Base-by-base conservation (phyloP, 495 filamentous ascomycete species). In the Tuber aestivum region DNA sequence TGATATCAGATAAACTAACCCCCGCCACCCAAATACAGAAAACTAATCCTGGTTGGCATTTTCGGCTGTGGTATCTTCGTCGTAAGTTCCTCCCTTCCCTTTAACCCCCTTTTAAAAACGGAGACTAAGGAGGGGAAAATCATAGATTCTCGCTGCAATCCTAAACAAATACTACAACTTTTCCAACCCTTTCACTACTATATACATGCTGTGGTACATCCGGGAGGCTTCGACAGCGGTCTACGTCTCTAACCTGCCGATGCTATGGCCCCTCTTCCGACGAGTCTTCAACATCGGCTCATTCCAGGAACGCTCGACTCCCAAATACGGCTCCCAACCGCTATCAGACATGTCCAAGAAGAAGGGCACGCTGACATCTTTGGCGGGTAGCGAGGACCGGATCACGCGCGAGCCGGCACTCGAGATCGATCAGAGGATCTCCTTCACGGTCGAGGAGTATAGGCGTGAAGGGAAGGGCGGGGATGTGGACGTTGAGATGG, bases 141-240 rank as follows among this genome's bases (percentile, higher is more conserved):
- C 21, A n/a, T 14, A 79, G 78, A 84, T 87, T 69, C 79, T 86
- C 69, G 83, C 84, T 16, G 86, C 86, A 38, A 79, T 86, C 40
- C 78, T 87, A 14, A 87, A 84, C 74, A 87, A 87, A 78, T 80
- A 83, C 76, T 87, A 84, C 82, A 86, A 85, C 80, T 83, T 87
- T 50, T 77, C 77, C 27, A 80, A 85, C 72, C 82, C 85, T 61
- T 84, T 81, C 76, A 85, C 84, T 38, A 83, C 84, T 3, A 77
- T 78, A n/a, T 88, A 87, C 79, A 85, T 86, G 79, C 79, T 86
- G 10, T 88, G 86, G 86, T 87, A 88, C 77, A 83, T 85, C 41
- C 85, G 86, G 27, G 87, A 88, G 78, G 83, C 86, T 1, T 83
- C 83, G 0, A 84, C 85, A 2, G 85, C 85, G 2, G 81, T 88